Percentiles rank a stretch among this genome's conserved stretches.
Conservation (phyloP, 2,329 filamentous ascomycete genomes). For the Hypoxylon sp. region DNA sequence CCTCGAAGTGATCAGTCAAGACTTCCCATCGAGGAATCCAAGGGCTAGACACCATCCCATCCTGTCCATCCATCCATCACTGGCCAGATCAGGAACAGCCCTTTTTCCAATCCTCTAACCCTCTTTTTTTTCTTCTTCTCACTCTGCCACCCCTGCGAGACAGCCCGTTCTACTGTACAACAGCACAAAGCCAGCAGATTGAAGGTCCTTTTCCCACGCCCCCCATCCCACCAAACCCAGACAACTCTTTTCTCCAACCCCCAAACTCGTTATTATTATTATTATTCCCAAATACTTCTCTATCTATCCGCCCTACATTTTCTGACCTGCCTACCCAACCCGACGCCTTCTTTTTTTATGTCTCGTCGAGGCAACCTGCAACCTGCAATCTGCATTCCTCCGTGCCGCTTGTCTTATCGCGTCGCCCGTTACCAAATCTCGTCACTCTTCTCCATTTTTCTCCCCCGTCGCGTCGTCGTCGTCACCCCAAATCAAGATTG, state of each 20-base stretch:
- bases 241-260: slow-evolving; percentile 44
- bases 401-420: slow-evolving; percentile 50
- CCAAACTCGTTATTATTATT: slow-evolving; percentile 42
- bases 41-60: slow-evolving; percentile 42
- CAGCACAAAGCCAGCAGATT: slow-evolving; percentile 41
- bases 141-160: slow-evolving; percentile 34
- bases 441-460: slow-evolving; percentile 52
- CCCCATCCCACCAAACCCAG: slow-evolving; percentile 39
- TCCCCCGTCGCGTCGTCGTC: slow-evolving; percentile 50
- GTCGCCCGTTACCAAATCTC: slow-evolving; percentile 45
- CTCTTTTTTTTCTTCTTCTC: slow-evolving; percentile 21
- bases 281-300: slow-evolving; percentile 43
- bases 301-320: slow-evolving; percentile 18
- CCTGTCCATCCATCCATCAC: slow-evolving; percentile 34
- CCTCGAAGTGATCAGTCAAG: slow-evolving; percentile 41
- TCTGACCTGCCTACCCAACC: slow-evolving; percentile 31
- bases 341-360: slow-evolving; percentile 34
- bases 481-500: slow-evolving; percentile 45
- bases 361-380: slow-evolving; percentile 38
- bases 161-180: slow-evolving; percentile 27
- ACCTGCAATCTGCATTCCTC: slow-evolving; percentile 48
- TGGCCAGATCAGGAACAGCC: slow-evolving; percentile 47
- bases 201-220: slow-evolving; percentile 37
- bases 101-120: slow-evolving; percentile 33
- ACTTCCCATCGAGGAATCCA: slow-evolving; percentile 36